Base-by-base conservation (phyloP, 2,329 filamentous ascomycete species). In the Kalmusia sp. region DNA sequence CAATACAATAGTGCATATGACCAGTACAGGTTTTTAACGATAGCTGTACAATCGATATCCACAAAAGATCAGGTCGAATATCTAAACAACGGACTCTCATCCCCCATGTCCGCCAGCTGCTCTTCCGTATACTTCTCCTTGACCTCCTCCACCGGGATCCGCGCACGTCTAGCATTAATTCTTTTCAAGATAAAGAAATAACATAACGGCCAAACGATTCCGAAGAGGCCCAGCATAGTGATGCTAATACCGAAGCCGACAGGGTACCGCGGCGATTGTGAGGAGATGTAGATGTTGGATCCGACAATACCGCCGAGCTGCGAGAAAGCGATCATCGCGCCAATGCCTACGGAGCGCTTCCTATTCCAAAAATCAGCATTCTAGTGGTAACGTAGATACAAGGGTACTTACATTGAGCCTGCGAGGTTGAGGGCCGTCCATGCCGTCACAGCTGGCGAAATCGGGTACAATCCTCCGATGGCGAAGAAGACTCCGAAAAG, bases 41-140 rank as follows among this genome's bases (percentile, higher is more conserved):
- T n/a, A n/a, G n/a, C n/a, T n/a, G n/a, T n/a, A n/a, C n/a, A n/a
- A n/a, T n/a, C n/a, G n/a, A n/a, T n/a, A n/a, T n/a, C n/a, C n/a
- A n/a, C n/a, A n/a, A n/a, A n/a, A n/a, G n/a, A n/a, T 34, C 7
- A 34, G 7, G 31, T 34, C 7, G 31, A 34, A n/a, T 77, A 78
- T 55, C 68, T 72, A 57, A 74, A 77, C 51, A 77, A 60, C 4
- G 74, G 75, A 46, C 67, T 73, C 48, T 68, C 61, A 54, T 77
- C 73, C 0, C 75, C 74, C 70, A 76, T 68, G 47, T 65, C 66
- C 37, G 68, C 64, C 39, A 76, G 49, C 52, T 77, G 61, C 22
- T 66, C 64, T 24, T 75, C 69, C 3, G 65, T 69, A 57, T 76
- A 77, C 25, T 65, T 64, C 5, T 57, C 65, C 14, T 64, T 59